phyloP scores from a whole-genome alignment of 352 stramenopile species.

The Pythium sp. region DNA sequence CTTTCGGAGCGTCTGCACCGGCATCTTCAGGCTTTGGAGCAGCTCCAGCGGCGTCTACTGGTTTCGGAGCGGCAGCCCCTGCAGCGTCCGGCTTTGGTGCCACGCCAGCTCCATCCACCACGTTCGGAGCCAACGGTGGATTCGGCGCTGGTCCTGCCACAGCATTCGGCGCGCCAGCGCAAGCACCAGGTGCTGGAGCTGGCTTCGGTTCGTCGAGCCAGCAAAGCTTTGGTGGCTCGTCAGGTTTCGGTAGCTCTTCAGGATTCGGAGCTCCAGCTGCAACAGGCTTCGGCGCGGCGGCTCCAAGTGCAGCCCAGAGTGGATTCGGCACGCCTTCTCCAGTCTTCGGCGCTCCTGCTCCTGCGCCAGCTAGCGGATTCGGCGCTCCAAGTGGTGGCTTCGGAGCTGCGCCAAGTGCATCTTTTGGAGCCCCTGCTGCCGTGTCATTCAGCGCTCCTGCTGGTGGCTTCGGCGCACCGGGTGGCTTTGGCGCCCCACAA shows the following conservation, averaged over 20 bases:
- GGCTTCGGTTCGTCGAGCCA: conserved; percentile 9
- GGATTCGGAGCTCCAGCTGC: conserved; percentile 13
- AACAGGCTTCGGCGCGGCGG: conserved; percentile 21
- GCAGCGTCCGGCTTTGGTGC: conserved; percentile 35
- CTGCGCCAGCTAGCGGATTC: conserved; percentile 25
- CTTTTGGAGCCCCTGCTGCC: conserved; percentile 22
- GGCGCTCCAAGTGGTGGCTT: conserved; percentile 21
- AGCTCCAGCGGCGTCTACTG: conserved; percentile 11
- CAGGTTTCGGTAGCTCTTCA: conserved; percentile 19
- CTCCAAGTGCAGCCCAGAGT: conserved; percentile 3
- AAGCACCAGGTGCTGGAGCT: neutral
- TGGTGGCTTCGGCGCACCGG: conserved; percentile 9
- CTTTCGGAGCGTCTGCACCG: conserved; percentile 8
- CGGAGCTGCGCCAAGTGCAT: conserved; percentile 14
- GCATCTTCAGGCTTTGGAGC: conserved; percentile 15
- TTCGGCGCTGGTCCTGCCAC: conserved; percentile 5
- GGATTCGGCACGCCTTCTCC: conserved; percentile 11
- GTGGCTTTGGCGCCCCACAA: conserved; percentile 30
- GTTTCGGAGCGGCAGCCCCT: conserved; percentile 26
- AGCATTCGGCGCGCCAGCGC: conserved; percentile 11
- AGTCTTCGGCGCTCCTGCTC: conserved; percentile 14
- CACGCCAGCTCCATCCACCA: conserved; percentile 8
- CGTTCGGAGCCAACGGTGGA: conserved; percentile 12
- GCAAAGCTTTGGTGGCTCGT: conserved; percentile 35
- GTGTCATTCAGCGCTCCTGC: conserved; percentile 32